These are phyloP conservation scores for Diaporthe citriasiana DNA, from an alignment of 2,329 filamentous ascomycete genomes.

Conservation along the genomic window DNA sequence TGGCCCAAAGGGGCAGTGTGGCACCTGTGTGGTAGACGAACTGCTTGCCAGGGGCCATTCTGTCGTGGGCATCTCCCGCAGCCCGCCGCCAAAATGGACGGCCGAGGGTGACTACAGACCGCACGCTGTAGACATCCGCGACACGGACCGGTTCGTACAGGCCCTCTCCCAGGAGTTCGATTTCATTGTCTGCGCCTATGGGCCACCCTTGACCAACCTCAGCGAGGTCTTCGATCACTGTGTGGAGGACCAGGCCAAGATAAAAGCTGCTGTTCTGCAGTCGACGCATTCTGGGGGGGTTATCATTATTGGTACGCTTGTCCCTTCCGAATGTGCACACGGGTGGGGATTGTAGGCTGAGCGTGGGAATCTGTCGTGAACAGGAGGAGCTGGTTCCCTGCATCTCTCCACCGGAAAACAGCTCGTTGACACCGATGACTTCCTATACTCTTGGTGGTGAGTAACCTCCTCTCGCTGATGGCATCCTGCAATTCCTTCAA, in stretches of 20 bases:
- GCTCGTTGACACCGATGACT: background rate
- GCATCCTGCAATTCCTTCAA: background rate
- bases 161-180: background rate
- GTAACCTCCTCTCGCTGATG: background rate
- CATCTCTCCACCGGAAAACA: background rate
- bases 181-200: background rate
- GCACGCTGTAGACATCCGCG: background rate
- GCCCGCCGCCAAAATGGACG: background rate
- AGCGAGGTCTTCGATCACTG: background rate
- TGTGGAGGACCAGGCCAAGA: background rate
- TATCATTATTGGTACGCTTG: background rate
- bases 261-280: background rate
- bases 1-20: constrained; percentile 1
- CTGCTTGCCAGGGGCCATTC: background rate
- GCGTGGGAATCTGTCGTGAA: too few relatives aligned
- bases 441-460: constrained; percentile 1
- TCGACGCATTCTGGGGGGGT: background rate
- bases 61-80: constrained; percentile 4
- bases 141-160: background rate
- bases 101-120: background rate
- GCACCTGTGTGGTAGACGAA: background rate
- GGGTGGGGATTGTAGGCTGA: background rate
- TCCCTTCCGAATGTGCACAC: background rate
- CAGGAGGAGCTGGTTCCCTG: background rate
- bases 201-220: background rate